Percentiles rank a stretch among this genome's conserved stretches.
These are phyloP conservation scores for Aspergillus sp. DNA, from an alignment of 2,329 filamentous ascomycete species.

Conservation along the genomic window DNA sequence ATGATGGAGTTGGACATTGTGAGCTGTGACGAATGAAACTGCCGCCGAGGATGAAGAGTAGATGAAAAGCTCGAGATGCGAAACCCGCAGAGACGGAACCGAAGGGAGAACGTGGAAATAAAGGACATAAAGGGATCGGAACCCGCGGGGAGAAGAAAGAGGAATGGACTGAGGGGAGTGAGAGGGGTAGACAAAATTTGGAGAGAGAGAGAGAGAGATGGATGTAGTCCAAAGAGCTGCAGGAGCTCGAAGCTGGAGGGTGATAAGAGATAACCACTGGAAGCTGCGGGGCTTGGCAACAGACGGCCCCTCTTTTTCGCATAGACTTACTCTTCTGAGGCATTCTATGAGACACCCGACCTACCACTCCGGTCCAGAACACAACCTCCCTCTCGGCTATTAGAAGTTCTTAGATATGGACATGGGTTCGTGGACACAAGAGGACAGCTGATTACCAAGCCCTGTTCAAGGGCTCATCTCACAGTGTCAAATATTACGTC, in stretches of 20 bases:
- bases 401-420: not conserved
- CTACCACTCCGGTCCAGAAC: not conserved
- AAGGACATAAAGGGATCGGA: conserved; percentile 5
- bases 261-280: not conserved
- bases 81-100: conserved; percentile 10
- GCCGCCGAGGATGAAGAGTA: conserved; percentile 11
- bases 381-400: not conserved
- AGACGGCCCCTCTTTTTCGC: conserved; percentile 25
- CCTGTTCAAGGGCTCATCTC: not conserved
- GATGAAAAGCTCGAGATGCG: conserved; percentile 9
- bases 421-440: not conserved
- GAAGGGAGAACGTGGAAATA: conserved; percentile 6
- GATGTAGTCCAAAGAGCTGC: not conserved
- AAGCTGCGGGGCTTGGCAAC: conserved; percentile 1
- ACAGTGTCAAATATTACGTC: not conserved
- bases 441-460: not conserved
- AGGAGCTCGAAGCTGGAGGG: not conserved
- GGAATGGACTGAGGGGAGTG: not conserved
- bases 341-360: not conserved
- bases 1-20: conserved; percentile 41
- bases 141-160: conserved; percentile 7
- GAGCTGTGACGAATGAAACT: conserved; percentile 25
- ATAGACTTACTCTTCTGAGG: conserved; percentile 35
- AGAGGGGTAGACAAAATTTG: conserved; percentile 2
- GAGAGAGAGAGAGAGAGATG: not conserved